Evolutionary conservation across 2,329 filamentous ascomycete species (phyloP).

Genomic region (Phialemonium atrogriseum): DNA sequence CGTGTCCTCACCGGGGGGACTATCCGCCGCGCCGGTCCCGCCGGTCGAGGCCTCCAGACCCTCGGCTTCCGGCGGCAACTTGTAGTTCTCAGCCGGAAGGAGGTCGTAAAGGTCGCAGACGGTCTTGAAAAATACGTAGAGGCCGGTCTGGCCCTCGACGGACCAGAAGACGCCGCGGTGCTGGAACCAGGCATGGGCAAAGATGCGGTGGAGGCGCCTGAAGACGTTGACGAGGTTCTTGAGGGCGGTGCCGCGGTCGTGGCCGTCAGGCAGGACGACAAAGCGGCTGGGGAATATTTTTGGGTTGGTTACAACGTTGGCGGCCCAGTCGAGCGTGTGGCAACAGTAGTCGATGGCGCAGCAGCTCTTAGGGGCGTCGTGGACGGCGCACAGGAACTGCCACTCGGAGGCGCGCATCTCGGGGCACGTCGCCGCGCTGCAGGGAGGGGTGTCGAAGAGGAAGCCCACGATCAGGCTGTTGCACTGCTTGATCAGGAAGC

Average conservation of each 20-base stretch:
- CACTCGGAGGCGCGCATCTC: slow-evolving; percentile 99
- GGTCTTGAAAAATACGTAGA: slow-evolving; percentile 95
- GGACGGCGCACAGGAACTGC: slow-evolving; percentile 97
- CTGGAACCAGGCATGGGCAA: slow-evolving; percentile 98
- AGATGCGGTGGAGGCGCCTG: slow-evolving; percentile 87
- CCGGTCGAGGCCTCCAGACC: slow-evolving; percentile 49
- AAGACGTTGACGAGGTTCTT: slow-evolving; percentile 94
- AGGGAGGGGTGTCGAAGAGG: slow-evolving; percentile 83
- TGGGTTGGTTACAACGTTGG: slow-evolving; percentile 84
- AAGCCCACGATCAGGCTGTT: slow-evolving; percentile 90
- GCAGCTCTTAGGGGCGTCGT: slow-evolving; percentile 92
- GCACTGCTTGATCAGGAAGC: slow-evolving; percentile 89
- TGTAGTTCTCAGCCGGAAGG: slow-evolving; percentile 90
- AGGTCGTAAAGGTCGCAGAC: slow-evolving; percentile 89
- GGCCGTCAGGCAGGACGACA: slow-evolving; percentile 43
- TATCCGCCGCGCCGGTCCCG: slow-evolving; percentile 9
- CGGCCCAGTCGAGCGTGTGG: slow-evolving; percentile 96
- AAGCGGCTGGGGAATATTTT: slow-evolving; percentile 92
- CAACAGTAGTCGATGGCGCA: slow-evolving; percentile 99
- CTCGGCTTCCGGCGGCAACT: slow-evolving; percentile 86
- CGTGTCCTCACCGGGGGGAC: slow-evolving; percentile 3
- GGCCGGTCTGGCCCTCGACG: slow-evolving; percentile 79
- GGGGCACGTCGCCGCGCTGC: slow-evolving; percentile 80
- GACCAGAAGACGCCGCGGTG: slow-evolving; percentile 93
- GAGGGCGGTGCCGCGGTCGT: slow-evolving; percentile 56